Base-by-base conservation (phyloP, 208 protist genomes). In the Jaenimonas drosophilae region DNA sequence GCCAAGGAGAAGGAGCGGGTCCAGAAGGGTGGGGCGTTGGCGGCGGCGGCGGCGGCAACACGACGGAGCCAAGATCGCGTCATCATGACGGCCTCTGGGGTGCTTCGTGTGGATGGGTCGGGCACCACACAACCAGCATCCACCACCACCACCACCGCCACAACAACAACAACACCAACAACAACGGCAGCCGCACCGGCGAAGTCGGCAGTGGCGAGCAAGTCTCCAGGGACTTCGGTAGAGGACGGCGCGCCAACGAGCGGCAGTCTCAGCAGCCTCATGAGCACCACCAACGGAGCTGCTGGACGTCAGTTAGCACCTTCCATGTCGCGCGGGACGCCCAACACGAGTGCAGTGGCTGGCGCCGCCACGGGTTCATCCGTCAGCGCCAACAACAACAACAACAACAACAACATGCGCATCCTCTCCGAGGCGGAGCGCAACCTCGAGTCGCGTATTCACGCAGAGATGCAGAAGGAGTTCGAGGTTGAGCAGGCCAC, bases 391-490 rank as follows among this genome's bases (percentile, higher is more conserved):
- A 43, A 43, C 11, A 43, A 12, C 11, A 43, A 12, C 38, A 43
- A 16, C 16, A 43, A 21, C 12, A 43, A 2, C 17, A 32, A 3
- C 7, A 44, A 0, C 36, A 48, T 2, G 19, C 64, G 74, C 7
- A 64, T 88, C 28, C 47, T 86, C 9, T 88, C 79, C 7, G 84
- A 88, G 59, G 74, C 84, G 17, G 84, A 88, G 54, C 59, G 61
- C 14, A 69, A 65, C 37, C 53, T 88, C 48, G 76, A 92, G 64
- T 60, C 66, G 36, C 76, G 67, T 45, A 70, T 92, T 26, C 73
- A 71, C 17, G 54, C 47, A 3, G 76, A 92, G 51, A 39, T 67
- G 12, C 54, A 67, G 50, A 49, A 25, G 36, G 45, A 39, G 27
- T 54, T 84, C 32, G 64, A 70, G 46, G 32, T 40, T 26, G 76